Evolutionary conservation across 495 filamentous ascomycete genomes (phyloP), one percentile per base, ranked within the genome.

Genomic region (Penicillium riverlandense): DNA sequence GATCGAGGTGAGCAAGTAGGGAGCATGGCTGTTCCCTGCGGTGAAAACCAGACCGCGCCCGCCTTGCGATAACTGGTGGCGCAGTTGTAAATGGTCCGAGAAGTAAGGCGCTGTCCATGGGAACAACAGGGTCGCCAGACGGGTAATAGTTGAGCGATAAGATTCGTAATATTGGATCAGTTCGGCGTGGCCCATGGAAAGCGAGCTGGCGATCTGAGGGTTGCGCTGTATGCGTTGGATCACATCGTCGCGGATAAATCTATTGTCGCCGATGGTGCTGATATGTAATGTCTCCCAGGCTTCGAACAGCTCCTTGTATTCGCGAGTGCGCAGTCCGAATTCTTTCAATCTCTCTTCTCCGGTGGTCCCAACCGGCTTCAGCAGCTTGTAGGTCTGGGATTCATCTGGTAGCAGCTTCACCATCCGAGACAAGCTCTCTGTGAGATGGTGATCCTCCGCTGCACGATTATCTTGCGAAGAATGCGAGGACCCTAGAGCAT

Each of bases 71-170:
- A 60, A 43, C 13, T 58, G 48, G 0, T 59, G 43, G 31, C 58
- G 61, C 10, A 62, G 38, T 7, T 49, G 40, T 41, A 61, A 53
- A 40, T 61, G 62, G 33, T 62, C 52, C 2, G 58, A 29, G 45
- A 49, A 66, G 37, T 66, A 64, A 4, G 61, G 62, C 15, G 42
- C 38, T 8, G 44, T 66, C 50, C 59, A 66, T 6, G 61, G 61
- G 47, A 64, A 66, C 6, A 66, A 47, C 2, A 55, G 35, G 8
- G 37, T 41, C 9, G 53, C 29, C 8, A 66, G 31, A n/a, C 41
- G 33, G 11, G 52, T 49, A 4, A 66, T 37, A 43, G 60, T 44
- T 6, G 43, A 37, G 6, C 61, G 53, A 44, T 49, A 60, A 10
- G 52, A 27, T 36, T 64, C 62, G 40, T 66, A 66, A 12, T 37